These are phyloP conservation scores for Phytophthora megakarya DNA, from an alignment of 352 stramenopile genomes.

Conservation along the genomic window DNA sequence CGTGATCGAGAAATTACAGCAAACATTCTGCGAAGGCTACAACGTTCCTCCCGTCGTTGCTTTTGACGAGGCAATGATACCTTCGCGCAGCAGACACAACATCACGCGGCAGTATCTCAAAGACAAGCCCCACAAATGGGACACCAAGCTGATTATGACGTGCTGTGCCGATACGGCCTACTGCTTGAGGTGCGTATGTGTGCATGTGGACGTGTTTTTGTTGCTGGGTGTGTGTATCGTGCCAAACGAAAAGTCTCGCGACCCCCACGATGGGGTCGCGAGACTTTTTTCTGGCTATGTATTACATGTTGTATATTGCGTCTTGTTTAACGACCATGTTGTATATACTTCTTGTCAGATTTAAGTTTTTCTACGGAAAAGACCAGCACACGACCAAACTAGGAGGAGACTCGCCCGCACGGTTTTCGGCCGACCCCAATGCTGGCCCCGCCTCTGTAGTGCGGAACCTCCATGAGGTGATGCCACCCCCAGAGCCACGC, in stretches of 20 bases:
- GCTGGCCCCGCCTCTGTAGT: constrained; percentile 12
- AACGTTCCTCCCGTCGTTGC: not conserved
- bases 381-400: constrained; percentile 7
- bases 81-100: too few species aligned
- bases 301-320: constrained; percentile 16
- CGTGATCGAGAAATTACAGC: constrained; percentile 6
- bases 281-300: constrained; percentile 14
- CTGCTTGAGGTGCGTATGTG: constrained; percentile 7
- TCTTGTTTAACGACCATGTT: not conserved
- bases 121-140: not conserved
- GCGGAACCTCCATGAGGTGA: constrained; percentile 10
- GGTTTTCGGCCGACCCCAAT: constrained; percentile 16
- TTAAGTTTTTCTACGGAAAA: constrained; percentile 13
- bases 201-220: not conserved
- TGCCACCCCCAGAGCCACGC: not conserved
- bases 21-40: constrained; percentile 2
- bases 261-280: not conserved
- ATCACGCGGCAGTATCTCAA: not conserved
- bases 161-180: constrained; percentile 1
- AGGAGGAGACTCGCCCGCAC: not conserved
- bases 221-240: too few species aligned
- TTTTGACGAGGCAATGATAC: too few species aligned
- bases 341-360: constrained; percentile 13
- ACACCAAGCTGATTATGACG: not conserved
- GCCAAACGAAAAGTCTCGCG: not conserved